Evolutionary conservation across 2,329 filamentous ascomycete genomes (phyloP).

Genomic region (Plenodomus biglobosus): DNA sequence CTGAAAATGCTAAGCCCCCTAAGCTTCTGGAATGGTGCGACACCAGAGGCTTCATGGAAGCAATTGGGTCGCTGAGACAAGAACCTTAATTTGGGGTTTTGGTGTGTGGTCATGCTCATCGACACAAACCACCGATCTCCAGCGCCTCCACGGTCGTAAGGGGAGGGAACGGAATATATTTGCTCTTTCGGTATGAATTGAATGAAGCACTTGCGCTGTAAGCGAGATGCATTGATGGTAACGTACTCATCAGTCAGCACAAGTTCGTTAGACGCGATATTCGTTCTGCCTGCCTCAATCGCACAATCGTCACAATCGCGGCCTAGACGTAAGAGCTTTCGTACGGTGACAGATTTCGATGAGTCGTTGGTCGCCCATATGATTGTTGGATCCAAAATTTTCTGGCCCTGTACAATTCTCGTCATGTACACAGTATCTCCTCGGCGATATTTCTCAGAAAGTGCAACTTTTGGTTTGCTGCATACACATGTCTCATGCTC

Average conservation of each 20-base stretch:
- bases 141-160: constrained; percentile 66
- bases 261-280: constrained; percentile 57
- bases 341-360: constrained; percentile 47
- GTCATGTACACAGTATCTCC: constrained; percentile 64
- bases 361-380: constrained; percentile 49
- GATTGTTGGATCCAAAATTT: constrained; percentile 62
- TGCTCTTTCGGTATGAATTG: constrained; percentile 51
- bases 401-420: constrained; percentile 27
- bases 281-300: constrained; percentile 21
- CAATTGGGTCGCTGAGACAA: constrained; percentile 7
- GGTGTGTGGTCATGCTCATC: constrained; percentile 19
- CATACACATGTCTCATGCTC: constrained; percentile 59
- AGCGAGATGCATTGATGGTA: constrained; percentile 40
- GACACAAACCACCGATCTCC: constrained; percentile 69
- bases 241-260: constrained; percentile 56
- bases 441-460: constrained; percentile 39
- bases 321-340: constrained; percentile 56
- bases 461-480: constrained; percentile 14
- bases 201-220: constrained; percentile 63
- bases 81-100: constrained; percentile 2
- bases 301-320: constrained; percentile 41
- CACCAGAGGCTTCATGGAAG: constrained; percentile 59
- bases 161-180: constrained; percentile 52
- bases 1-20: constrained; percentile 72
- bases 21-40: constrained; percentile 40